These are phyloP conservation scores for Xylariaceae sp. DNA, from an alignment of 2,329 filamentous ascomycete genomes.

Conservation along the genomic window DNA sequence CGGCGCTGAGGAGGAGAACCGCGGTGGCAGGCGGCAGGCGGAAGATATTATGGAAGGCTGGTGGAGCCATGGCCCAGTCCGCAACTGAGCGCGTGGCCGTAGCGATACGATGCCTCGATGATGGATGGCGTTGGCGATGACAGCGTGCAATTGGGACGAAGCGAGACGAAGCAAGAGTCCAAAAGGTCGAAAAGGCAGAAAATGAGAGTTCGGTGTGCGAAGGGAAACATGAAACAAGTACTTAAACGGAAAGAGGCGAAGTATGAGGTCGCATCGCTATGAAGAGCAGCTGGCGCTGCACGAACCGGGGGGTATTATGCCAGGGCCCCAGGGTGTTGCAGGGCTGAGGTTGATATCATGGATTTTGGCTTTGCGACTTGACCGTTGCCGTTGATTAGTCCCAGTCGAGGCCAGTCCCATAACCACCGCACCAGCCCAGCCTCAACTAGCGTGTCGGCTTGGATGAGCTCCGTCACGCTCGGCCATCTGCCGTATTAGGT, in stretches of 20 bases:
- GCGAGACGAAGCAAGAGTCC: background rate
- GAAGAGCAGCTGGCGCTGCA: slow-evolving; percentile 11
- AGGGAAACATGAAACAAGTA: slow-evolving; percentile 16
- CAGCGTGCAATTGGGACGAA: background rate
- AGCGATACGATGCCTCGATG: too few species aligned
- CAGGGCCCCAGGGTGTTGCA: slow-evolving; percentile 5
- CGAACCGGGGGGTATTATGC: slow-evolving; percentile 1
- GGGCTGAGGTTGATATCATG: slow-evolving; percentile 24
- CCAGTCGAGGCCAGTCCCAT: background rate
- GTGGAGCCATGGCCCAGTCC: slow-evolving; percentile 28
- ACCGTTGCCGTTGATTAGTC: background rate
- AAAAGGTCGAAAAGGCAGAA: slow-evolving; percentile 15
- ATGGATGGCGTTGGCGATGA: too few species aligned
- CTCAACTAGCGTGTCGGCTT: background rate
- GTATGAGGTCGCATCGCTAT: slow-evolving; percentile 16
- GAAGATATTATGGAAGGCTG: slow-evolving; percentile 29
- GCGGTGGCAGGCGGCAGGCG: slow-evolving; percentile 34
- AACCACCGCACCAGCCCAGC: background rate
- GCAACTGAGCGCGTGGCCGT: slow-evolving; percentile 4
- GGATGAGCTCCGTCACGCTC: background rate
- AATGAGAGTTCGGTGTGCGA: slow-evolving; percentile 10
- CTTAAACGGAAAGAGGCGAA: slow-evolving; percentile 23
- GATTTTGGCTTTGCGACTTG: slow-evolving; percentile 3
- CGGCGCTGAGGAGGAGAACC: slow-evolving; percentile 32
- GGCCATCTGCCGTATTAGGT: too few species aligned